phyloP scores from a whole-genome alignment of 495 filamentous ascomycete genomes.

The Lentithecium fluviatile region DNA sequence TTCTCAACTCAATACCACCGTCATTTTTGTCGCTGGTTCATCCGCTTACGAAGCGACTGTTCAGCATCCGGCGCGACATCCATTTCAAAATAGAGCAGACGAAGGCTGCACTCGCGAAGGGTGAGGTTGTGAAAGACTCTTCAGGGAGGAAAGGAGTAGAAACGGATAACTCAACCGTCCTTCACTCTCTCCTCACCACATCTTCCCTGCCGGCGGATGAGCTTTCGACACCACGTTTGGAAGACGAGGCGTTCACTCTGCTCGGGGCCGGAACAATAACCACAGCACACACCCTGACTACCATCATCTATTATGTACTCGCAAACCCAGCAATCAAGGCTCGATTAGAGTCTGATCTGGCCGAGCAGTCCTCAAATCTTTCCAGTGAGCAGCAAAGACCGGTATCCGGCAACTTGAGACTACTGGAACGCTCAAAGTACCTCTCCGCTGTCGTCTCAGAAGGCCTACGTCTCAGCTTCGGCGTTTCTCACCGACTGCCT shows the following conservation, averaged over 20 bases:
- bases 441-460: constrained; percentile 42
- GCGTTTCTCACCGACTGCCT: neutral
- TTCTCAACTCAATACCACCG: constrained; percentile 7
- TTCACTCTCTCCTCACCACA: constrained; percentile 1
- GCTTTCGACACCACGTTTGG: constrained; percentile 5
- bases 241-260: constrained; percentile 13
- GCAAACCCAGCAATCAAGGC: neutral
- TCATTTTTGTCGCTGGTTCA: constrained; percentile 9
- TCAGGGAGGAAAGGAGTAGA: neutral
- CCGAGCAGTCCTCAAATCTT: neutral
- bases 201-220: neutral
- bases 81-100: neutral
- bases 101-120: neutral
- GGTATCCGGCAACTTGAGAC: neutral
- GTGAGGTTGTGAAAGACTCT: neutral
- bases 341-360: neutral
- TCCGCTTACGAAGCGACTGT: constrained; percentile 21
- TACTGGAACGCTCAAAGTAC: constrained; percentile 35
- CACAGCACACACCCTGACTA: constrained; percentile 4
- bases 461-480: neutral
- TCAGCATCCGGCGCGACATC: constrained; percentile 6
- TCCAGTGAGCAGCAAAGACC: neutral
- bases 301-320: constrained; percentile 1
- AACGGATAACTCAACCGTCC: neutral
- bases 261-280: constrained; percentile 21